phyloP scores from a whole-genome alignment of 2,329 filamentous ascomycete genomes.

The Penicillium hesseltinei region DNA sequence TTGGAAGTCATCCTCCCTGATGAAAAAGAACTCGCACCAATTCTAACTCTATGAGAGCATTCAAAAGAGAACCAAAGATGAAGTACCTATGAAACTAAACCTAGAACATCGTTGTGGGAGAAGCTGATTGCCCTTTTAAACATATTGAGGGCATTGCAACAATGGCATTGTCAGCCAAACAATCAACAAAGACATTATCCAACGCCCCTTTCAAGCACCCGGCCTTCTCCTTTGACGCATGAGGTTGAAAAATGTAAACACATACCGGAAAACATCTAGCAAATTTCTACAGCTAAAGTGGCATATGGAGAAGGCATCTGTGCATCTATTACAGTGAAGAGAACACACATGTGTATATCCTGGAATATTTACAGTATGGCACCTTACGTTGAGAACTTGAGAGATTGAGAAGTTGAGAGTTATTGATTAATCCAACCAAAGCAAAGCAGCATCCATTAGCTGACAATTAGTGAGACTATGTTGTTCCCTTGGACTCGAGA shows the following conservation, averaged over 20 bases:
- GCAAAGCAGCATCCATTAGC: background rate
- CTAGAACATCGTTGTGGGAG: background rate
- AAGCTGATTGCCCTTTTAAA: background rate
- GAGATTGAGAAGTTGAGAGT: background rate
- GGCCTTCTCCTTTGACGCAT: background rate
- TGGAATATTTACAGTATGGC: background rate
- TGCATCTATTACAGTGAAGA: background rate
- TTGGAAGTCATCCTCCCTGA: background rate
- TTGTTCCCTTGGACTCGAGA: background rate
- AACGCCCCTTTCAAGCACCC: background rate
- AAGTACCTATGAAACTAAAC: background rate
- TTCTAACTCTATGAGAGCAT: background rate
- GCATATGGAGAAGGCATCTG: too few species aligned
- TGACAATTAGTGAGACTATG: background rate
- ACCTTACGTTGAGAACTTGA: background rate
- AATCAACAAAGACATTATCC: background rate
- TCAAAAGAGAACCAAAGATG: background rate
- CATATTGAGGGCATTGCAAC: background rate
- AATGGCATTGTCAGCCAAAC: conserved; percentile 1
- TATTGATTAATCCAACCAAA: background rate
- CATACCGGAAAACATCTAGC: background rate
- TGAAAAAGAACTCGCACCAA: background rate
- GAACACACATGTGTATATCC: background rate
- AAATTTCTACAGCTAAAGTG: background rate
- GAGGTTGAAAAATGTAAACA: too few species aligned